Evolutionary conservation across 768 basidiomycete genomes (phyloP).

Genomic region (Phanerochaete carnosa): DNA sequence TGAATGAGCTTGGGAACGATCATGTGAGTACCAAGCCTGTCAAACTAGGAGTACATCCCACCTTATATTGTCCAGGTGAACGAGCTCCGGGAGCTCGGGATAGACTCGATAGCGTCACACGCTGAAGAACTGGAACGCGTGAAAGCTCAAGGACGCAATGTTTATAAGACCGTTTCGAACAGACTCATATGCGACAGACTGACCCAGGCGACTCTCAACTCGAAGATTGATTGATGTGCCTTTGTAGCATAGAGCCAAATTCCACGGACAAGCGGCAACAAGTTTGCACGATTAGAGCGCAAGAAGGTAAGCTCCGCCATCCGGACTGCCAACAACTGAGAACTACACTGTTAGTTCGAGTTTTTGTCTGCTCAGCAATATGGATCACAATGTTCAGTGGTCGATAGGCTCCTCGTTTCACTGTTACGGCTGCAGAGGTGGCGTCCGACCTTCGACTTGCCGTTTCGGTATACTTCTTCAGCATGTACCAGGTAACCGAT

Average conservation of each 20-base stretch:
- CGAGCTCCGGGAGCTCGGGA: too few species aligned
- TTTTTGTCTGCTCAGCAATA: not conserved
- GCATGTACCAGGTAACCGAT: slow-evolving; percentile 12
- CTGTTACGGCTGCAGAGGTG: not conserved
- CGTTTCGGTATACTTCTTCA: slow-evolving; percentile 2
- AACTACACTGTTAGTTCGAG: not conserved
- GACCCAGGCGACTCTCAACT: slow-evolving; percentile 14
- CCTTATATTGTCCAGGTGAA: too few species aligned
- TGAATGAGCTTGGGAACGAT: slow-evolving; percentile 9
- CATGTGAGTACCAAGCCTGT: slow-evolving; percentile 4
- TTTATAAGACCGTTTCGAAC: slow-evolving; percentile 4
- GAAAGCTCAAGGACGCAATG: not conserved
- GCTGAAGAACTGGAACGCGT: not conserved
- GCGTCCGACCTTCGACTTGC: not conserved
- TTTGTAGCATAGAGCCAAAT: slow-evolving; percentile 12
- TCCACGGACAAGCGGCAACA: slow-evolving; percentile 1
- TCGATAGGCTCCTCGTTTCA: not conserved
- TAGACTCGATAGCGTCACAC: not conserved
- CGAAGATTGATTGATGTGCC: slow-evolving; percentile 14
- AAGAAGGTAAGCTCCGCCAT: slow-evolving; percentile 10
- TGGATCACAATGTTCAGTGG: not conserved
- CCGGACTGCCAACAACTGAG: not conserved
- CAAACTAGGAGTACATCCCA: too few species aligned
- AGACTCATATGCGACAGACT: slow-evolving; percentile 5
- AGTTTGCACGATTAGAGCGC: not conserved